A percentile compares a stretch with the other conserved stretches of the same genome.
Conservation (phyloP, 352 stramenopile species). For the Aphanomyces astaci region DNA sequence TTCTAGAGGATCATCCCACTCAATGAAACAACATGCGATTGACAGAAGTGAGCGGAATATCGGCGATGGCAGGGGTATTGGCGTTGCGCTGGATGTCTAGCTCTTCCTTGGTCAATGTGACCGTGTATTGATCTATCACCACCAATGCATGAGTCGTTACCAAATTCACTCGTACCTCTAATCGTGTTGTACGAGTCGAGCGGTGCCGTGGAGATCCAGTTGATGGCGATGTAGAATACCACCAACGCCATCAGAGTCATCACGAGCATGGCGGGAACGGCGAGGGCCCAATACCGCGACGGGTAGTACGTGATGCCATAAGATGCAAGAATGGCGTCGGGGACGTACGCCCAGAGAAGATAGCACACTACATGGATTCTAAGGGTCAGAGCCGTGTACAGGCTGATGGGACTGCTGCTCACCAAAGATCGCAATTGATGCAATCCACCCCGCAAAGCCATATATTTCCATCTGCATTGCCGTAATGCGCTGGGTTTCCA, state of each 20-base stretch:
- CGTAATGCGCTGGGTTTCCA: conserved; percentile 69
- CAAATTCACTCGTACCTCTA: conserved; percentile 26
- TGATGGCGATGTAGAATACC: conserved; percentile 77
- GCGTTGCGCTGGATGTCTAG: conserved; percentile 39
- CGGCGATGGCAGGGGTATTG: conserved; percentile 62
- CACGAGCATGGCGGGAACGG: conserved; percentile 74
- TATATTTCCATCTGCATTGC: conserved; percentile 83
- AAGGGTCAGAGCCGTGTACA: not conserved
- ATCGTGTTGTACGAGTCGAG: conserved; percentile 78
- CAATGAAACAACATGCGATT: conserved; percentile 48
- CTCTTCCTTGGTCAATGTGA: conserved; percentile 38
- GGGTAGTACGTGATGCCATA: conserved; percentile 86
- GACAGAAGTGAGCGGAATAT: conserved; percentile 68
- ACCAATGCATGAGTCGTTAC: not conserved
- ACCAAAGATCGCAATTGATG: conserved; percentile 74
- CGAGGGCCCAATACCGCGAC: conserved; percentile 85
- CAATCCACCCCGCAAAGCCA: conserved; percentile 77
- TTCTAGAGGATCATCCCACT: not conserved
- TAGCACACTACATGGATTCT: conserved; percentile 49
- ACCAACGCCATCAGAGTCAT: conserved; percentile 77
- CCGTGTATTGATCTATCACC: conserved; percentile 49
- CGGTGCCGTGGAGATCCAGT: conserved; percentile 60
- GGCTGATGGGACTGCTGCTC: conserved; percentile 1
- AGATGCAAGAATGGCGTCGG: conserved; percentile 57
- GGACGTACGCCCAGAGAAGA: conserved; percentile 83